Conservation (phyloP, 2,329 filamentous ascomycete genomes). For the Aspergillus pseudoterreus region DNA sequence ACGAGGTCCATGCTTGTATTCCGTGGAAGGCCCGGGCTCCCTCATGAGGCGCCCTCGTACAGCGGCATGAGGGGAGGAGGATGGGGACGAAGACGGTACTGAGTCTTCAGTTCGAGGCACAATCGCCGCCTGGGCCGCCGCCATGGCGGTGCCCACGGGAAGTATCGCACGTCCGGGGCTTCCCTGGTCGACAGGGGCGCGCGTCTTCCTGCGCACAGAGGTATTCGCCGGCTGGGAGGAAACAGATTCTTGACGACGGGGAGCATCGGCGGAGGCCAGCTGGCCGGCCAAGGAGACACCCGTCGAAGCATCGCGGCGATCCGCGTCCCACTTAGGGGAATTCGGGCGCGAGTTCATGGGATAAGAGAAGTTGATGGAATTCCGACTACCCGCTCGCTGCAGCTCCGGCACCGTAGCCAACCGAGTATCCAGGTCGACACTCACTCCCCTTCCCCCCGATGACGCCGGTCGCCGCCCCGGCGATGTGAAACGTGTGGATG, state of each 20-base stretch:
- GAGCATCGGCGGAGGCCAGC: slow-evolving; percentile 20
- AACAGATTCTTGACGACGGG: slow-evolving; percentile 20
- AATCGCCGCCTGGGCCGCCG: slow-evolving; percentile 26
- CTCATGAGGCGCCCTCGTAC: not conserved
- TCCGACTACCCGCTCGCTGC: slow-evolving; percentile 39
- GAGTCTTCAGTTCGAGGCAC: slow-evolving; percentile 12
- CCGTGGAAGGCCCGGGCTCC: not conserved
- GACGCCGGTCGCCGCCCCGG: slow-evolving; percentile 37
- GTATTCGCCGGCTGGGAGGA: slow-evolving; percentile 24
- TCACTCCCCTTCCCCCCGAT: slow-evolving; percentile 31
- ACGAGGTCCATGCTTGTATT: not conserved
- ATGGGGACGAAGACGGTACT: not conserved
- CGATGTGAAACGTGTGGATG: slow-evolving; percentile 45
- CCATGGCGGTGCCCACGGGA: slow-evolving; percentile 27
- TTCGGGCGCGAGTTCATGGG: slow-evolving; percentile 40
- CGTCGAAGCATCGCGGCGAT: slow-evolving; percentile 13
- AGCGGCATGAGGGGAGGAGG: not conserved
- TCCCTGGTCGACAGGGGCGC: slow-evolving; percentile 19
- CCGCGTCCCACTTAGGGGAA: slow-evolving; percentile 30
- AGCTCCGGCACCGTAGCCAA: slow-evolving; percentile 31
- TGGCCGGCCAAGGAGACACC: slow-evolving; percentile 15
- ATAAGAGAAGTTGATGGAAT: slow-evolving; percentile 49
- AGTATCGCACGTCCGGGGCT: slow-evolving; percentile 24
- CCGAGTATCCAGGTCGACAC: slow-evolving; percentile 33
- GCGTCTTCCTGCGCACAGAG: slow-evolving; percentile 23